Evolutionary conservation across 768 basidiomycete species (phyloP).

Genomic region (Hortiboletus flavorubellus): DNA sequence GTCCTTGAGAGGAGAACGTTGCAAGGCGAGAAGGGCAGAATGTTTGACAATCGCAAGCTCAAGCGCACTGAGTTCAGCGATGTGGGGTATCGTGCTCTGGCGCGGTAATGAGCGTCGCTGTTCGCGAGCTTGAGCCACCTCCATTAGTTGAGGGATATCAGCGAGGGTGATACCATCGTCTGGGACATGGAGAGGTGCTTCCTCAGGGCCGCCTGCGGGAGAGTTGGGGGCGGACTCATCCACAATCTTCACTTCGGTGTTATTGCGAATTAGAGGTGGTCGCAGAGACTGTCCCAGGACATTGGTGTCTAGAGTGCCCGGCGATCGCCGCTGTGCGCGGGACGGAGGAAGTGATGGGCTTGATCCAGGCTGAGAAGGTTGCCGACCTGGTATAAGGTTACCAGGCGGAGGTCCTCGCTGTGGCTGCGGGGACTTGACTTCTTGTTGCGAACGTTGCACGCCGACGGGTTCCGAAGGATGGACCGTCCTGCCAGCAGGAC

Average conservation of each 20-base stretch:
- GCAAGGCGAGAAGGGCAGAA: constrained; percentile 77
- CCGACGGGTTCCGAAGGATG: constrained; percentile 62
- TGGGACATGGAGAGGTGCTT: constrained; percentile 36
- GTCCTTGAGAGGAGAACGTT: constrained; percentile 73
- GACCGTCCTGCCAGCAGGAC: constrained; percentile 84
- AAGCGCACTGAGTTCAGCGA: constrained; percentile 79
- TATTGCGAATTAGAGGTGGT: constrained; percentile 71
- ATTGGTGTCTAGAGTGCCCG: constrained; percentile 35
- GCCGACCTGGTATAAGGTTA: constrained; percentile 35
- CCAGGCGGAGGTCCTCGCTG: constrained; percentile 37
- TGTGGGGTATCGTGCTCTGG: constrained; percentile 73
- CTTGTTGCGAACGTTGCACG: constrained; percentile 45
- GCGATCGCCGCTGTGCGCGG: constrained; percentile 40
- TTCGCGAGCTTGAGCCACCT: constrained; percentile 86
- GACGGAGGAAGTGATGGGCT: constrained; percentile 32
- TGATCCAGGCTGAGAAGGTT: constrained; percentile 33
- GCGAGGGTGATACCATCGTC: constrained; percentile 91
- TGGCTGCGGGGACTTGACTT: constrained; percentile 36
- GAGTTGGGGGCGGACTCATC: constrained; percentile 77
- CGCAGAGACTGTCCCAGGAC: constrained; percentile 48
- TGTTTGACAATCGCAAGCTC: constrained; percentile 92
- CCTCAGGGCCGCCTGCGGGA: constrained; percentile 51
- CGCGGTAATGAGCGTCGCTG: constrained; percentile 81
- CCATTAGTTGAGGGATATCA: constrained; percentile 91
- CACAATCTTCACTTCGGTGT: constrained; percentile 85